Percentiles rank a stretch among this genome's conserved stretches.
These are phyloP conservation scores for Venturiaceae sp. DNA, from an alignment of 2,329 filamentous ascomycete genomes.

Conservation along the genomic window DNA sequence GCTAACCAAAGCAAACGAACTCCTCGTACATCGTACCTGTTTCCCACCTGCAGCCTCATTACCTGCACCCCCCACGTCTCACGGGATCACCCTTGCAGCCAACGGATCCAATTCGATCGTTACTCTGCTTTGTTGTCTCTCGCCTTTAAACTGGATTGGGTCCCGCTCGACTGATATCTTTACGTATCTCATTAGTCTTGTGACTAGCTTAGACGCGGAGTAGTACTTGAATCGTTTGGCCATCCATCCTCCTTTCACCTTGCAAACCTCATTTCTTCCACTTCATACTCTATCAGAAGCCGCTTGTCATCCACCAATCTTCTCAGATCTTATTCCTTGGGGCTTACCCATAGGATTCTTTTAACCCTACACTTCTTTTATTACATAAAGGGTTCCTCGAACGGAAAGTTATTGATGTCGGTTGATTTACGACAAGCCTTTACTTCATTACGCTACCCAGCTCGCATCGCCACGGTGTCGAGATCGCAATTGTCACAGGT, in stretches of 20 bases:
- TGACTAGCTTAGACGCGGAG: neutral
- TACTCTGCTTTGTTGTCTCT: neutral
- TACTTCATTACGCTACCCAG: conserved; percentile 44
- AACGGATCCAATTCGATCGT: neutral
- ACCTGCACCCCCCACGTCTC: neutral
- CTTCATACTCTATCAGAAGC: neutral
- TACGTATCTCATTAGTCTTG: neutral
- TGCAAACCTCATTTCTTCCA: neutral
- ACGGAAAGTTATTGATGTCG: conserved; percentile 40
- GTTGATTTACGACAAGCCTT: conserved; percentile 46
- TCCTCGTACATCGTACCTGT: neutral
- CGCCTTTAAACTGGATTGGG: neutral
- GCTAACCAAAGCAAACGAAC: neutral
- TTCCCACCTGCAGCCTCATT: neutral
- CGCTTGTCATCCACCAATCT: neutral
- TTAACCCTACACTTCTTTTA: neutral
- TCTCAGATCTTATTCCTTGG: neutral
- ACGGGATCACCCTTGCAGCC: conserved; percentile 5
- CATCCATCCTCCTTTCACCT: neutral
- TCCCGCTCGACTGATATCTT: neutral
- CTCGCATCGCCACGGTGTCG: conserved; percentile 46
- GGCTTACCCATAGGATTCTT: neutral
- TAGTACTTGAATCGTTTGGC: neutral
- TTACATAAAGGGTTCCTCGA: neutral
- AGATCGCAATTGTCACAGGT: conserved; percentile 46